Conservation (phyloP, 345 rosid species). For the Corchorus olitorius region DNA sequence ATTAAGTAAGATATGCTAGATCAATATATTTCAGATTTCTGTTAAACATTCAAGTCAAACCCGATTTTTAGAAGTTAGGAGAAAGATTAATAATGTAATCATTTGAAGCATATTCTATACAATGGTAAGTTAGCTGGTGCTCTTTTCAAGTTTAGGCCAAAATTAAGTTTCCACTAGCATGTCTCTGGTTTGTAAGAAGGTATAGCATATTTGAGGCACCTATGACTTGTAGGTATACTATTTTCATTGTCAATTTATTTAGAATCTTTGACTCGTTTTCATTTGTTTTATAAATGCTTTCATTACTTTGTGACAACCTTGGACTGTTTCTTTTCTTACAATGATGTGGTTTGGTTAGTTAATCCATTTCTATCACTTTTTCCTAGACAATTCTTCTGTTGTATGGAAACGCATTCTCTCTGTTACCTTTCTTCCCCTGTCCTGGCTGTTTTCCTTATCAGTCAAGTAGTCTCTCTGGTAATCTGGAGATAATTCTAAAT, state of each 20-base stretch:
- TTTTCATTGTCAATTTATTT: not conserved
- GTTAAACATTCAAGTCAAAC: not conserved
- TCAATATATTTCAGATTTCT: not conserved
- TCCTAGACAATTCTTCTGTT: not conserved
- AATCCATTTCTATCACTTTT: not conserved
- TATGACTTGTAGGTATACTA: not conserved
- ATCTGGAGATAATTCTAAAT: not conserved
- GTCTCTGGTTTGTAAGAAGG: not conserved
- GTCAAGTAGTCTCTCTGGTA: not conserved
- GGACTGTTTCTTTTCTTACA: not conserved
- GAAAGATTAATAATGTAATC: not conserved
- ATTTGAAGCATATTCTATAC: not conserved
- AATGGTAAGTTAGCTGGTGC: not conserved
- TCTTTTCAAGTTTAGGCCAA: constrained; percentile 1
- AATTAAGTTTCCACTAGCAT: constrained; percentile 1
- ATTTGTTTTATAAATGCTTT: not conserved
- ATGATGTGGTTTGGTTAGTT: not conserved
- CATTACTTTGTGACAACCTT: not conserved
- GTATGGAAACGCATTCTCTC: not conserved
- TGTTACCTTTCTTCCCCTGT: not conserved
- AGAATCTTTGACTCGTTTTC: not conserved
- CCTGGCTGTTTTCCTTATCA: not conserved
- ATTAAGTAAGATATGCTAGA: not conserved
- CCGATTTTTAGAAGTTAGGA: not conserved
- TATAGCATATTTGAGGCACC: not conserved